Percentiles rank a stretch among this genome's conserved stretches.
Conservation (phyloP, 2,329 filamentous ascomycete genomes). For the Cercospora berteroae region DNA sequence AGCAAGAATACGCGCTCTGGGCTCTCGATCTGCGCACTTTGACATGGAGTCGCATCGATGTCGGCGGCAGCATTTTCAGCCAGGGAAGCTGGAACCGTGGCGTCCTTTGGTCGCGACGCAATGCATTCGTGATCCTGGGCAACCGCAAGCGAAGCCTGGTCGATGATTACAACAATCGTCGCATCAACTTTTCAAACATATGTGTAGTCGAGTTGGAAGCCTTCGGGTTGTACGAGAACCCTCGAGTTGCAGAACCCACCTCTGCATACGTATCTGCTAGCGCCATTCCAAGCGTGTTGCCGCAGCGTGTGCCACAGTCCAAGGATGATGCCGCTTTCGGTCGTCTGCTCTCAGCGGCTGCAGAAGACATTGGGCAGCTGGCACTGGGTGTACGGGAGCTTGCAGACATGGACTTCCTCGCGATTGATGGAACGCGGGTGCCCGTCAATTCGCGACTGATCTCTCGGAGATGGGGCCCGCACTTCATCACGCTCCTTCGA, state of each 20-base stretch:
- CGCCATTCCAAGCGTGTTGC: slow-evolving; percentile 49
- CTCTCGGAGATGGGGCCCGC: slow-evolving; percentile 86
- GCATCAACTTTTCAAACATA: slow-evolving; percentile 95
- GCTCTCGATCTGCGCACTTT: slow-evolving; percentile 83
- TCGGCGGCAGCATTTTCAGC: slow-evolving; percentile 88
- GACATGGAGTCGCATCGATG: slow-evolving; percentile 94
- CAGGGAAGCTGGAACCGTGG: slow-evolving; percentile 98
- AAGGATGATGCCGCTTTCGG: slow-evolving; percentile 65
- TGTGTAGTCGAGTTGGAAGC: slow-evolving; percentile 97
- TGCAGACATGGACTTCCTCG: slow-evolving; percentile 94
- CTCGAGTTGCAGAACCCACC: slow-evolving; percentile 71
- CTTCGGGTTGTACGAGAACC: slow-evolving; percentile 96
- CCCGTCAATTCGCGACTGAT: slow-evolving; percentile 90
- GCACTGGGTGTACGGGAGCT: slow-evolving; percentile 79
- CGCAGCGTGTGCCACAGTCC: slow-evolving; percentile 16
- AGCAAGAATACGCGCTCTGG: slow-evolving; percentile 97
- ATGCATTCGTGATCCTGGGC: slow-evolving; percentile 92
- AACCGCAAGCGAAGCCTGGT: slow-evolving; percentile 91
- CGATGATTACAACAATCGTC: slow-evolving; percentile 95
- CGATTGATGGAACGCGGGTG: slow-evolving; percentile 84
- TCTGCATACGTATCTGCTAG: slow-evolving; percentile 85
- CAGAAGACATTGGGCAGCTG: slow-evolving; percentile 80
- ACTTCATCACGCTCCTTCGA: slow-evolving; percentile 86
- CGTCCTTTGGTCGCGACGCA: slow-evolving; percentile 86
- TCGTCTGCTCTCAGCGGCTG: slow-evolving; percentile 70